These are phyloP conservation scores for Cladobotryum mycophilum DNA, from an alignment of 2,329 filamentous ascomycete species.

Conservation along the genomic window DNA sequence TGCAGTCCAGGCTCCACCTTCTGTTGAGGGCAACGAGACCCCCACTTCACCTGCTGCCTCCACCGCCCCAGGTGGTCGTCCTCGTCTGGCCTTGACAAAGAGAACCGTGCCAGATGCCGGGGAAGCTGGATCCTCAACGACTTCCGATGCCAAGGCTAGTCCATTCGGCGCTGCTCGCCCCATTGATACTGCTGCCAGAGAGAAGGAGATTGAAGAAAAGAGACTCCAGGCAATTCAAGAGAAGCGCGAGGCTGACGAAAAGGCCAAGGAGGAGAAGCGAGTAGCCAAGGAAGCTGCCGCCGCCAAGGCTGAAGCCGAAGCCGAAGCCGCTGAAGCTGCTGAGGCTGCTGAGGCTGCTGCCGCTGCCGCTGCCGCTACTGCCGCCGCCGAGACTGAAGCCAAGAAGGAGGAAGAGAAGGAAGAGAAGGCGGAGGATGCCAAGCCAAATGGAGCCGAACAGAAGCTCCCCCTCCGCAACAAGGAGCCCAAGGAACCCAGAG, in stretches of 20 bases:
- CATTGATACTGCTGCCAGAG: conserved; percentile 85
- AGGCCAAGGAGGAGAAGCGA: conserved; percentile 68
- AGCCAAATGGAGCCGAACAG: conserved; percentile 37
- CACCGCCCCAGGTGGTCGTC: conserved; percentile 54
- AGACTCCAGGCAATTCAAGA: conserved; percentile 65
- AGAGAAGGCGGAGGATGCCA: conserved; percentile 24
- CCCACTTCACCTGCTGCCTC: conserved; percentile 66
- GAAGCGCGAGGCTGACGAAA: conserved; percentile 83
- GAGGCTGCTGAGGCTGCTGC: conserved; percentile 36
- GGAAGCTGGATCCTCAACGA: conserved; percentile 43
- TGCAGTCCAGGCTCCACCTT: conserved; percentile 55
- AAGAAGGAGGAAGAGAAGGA: conserved; percentile 23
- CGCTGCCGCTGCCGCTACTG: conserved; percentile 25
- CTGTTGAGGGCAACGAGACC: conserved; percentile 62
- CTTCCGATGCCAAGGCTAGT: conserved; percentile 71
- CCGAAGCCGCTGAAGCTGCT: conserved; percentile 29
- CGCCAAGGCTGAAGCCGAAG: conserved; percentile 38
- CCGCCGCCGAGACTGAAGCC: conserved; percentile 25
- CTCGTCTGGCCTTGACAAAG: conserved; percentile 83
- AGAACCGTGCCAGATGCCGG: conserved; percentile 75
- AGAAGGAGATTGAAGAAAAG: conserved; percentile 88
- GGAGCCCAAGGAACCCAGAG: conserved; percentile 35
- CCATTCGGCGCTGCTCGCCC: conserved; percentile 91
- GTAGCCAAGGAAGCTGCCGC: conserved; percentile 53
- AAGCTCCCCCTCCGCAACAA: conserved; percentile 37